Evolutionary conservation across 139 green algal genomes (phyloP).

Genomic region (Chloropicon primus): DNA sequence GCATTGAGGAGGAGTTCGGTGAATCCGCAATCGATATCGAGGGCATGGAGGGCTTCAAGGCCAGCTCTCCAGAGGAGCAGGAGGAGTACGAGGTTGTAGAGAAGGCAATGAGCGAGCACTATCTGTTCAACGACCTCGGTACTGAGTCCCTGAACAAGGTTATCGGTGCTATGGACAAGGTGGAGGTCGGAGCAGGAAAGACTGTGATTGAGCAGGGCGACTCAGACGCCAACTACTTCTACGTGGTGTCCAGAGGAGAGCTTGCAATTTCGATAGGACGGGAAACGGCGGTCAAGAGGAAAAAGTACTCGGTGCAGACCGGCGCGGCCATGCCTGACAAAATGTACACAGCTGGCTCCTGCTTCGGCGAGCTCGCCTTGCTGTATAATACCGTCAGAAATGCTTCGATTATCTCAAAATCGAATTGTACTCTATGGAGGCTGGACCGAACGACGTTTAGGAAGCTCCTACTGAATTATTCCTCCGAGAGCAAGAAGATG

Average conservation of each 20-base stretch:
- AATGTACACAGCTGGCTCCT: background rate
- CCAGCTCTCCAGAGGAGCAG: background rate
- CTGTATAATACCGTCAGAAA: background rate
- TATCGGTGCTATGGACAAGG: background rate
- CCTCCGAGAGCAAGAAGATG: background rate
- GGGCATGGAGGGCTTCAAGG: background rate
- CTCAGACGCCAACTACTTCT: background rate
- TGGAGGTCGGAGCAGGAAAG: background rate
- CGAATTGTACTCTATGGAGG: background rate
- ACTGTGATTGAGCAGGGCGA: background rate
- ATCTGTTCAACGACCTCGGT: background rate
- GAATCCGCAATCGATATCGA: background rate
- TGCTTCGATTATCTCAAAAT: background rate
- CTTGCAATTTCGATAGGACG: background rate
- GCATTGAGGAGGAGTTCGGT: background rate
- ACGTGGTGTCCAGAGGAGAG: background rate
- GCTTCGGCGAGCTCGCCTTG: background rate
- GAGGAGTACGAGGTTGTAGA: background rate
- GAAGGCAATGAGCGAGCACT: background rate
- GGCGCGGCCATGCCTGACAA: background rate
- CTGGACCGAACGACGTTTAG: background rate
- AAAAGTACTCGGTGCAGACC: background rate
- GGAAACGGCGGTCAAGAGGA: background rate
- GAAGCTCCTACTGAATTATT: background rate
- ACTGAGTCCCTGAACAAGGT: background rate